A percentile compares a stretch with the other conserved stretches of the same genome.
Evolutionary conservation across 1,139 yeast species (phyloP).

Genomic region (Taphrina flavorubra): DNA sequence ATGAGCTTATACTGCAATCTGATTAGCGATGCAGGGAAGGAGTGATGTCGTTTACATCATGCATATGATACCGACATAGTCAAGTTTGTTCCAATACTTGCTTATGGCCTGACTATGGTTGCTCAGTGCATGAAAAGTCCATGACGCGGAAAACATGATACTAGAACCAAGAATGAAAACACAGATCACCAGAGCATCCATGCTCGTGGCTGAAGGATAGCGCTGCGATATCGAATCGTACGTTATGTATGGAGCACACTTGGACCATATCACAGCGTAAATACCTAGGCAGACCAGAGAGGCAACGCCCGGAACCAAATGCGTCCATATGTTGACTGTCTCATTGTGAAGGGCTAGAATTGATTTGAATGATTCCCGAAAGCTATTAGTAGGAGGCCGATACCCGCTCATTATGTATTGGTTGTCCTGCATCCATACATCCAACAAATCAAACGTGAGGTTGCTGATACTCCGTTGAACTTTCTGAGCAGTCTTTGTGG

Average conservation of each 20-base stretch:
- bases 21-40: background rate
- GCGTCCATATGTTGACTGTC: conserved; percentile 79
- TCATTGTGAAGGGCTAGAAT: conserved; percentile 80
- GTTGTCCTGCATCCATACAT: conserved; percentile 87
- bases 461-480: conserved; percentile 17
- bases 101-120: conserved; percentile 71
- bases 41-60: conserved; percentile 55
- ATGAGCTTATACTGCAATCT: conserved; percentile 60
- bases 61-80: conserved; percentile 83
- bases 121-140: conserved; percentile 76
- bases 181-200: conserved; percentile 57
- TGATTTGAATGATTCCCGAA: conserved; percentile 60
- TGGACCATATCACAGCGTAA: background rate
- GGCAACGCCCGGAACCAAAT: conserved; percentile 64
- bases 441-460: conserved; percentile 59
- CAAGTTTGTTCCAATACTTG: conserved; percentile 75
- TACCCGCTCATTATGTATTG: conserved; percentile 76
- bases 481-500: background rate
- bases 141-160: conserved; percentile 72
- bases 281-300: background rate
- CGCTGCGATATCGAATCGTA: background rate
- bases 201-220: conserved; percentile 45
- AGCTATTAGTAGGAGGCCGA: conserved; percentile 70
- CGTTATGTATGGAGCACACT: background rate
- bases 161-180: conserved; percentile 61